Conservation (phyloP, 2,329 filamentous ascomycete species). For the Knufia fluminis region DNA sequence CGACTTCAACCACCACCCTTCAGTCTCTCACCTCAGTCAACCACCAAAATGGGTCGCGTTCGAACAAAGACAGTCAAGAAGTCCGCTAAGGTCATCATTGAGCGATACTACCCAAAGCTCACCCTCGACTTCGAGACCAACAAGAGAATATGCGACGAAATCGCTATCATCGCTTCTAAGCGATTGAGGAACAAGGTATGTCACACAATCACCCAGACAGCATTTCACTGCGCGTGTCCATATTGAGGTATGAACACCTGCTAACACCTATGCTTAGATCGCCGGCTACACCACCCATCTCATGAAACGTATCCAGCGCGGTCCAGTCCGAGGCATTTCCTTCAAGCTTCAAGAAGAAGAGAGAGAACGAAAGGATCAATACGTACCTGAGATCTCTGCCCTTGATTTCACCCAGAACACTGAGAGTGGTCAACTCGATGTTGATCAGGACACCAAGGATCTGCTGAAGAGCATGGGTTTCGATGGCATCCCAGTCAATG, state of each 20-base stretch:
- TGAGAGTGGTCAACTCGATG: slow-evolving; percentile 87
- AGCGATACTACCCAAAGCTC: slow-evolving; percentile 94
- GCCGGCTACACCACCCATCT: slow-evolving; percentile 96
- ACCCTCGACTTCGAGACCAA: slow-evolving; percentile 99
- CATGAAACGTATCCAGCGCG: slow-evolving; percentile 99
- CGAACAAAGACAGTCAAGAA: slow-evolving; percentile 60
- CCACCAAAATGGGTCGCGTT: slow-evolving; percentile 43
- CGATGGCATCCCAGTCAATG: slow-evolving; percentile 94
- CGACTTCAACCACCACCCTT: neutral
- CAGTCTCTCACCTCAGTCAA: neutral
- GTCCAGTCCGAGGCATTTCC: slow-evolving; percentile 98
- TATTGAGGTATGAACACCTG: neutral
- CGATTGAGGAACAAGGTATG: slow-evolving; percentile 95
- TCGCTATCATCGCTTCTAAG: slow-evolving; percentile 98
- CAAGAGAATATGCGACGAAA: slow-evolving; percentile 99
- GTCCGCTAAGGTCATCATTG: slow-evolving; percentile 99
- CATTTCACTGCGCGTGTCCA: neutral
- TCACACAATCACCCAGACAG: neutral
- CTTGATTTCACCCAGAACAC: slow-evolving; percentile 94
- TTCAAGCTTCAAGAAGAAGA: slow-evolving; percentile 99
- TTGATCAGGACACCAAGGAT: slow-evolving; percentile 97
- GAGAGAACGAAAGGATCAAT: slow-evolving; percentile 99
- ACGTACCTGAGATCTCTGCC: slow-evolving; percentile 96
- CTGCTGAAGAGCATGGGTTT: slow-evolving; percentile 99
- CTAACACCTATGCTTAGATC: slow-evolving; percentile 49